Evolutionary conservation across 805 yeast species (phyloP).

Genomic region (Hanseniaspora valbyensis): DNA sequence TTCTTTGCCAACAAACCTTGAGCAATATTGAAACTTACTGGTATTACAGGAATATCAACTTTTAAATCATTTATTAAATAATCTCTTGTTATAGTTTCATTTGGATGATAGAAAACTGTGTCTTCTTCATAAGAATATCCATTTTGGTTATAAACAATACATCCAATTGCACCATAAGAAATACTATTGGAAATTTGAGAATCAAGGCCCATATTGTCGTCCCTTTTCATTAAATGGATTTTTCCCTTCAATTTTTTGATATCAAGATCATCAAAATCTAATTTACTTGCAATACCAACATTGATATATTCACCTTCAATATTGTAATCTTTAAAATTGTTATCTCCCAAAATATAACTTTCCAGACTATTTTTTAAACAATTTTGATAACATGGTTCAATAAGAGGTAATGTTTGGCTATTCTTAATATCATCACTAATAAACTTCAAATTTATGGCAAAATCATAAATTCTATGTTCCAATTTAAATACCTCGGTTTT

Average conservation of each 20-base stretch:
- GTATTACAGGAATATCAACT: slow-evolving; percentile 10
- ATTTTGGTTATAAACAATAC: slow-evolving; percentile 32
- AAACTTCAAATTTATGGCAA: slow-evolving; percentile 34
- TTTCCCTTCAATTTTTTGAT: slow-evolving; percentile 41
- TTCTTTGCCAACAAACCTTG: not conserved
- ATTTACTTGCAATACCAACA: slow-evolving; percentile 48
- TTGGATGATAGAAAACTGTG: slow-evolving; percentile 39
- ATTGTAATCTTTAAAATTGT: slow-evolving; percentile 45
- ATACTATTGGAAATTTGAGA: slow-evolving; percentile 50
- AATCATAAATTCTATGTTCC: slow-evolving; percentile 40
- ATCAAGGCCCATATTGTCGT: not conserved
- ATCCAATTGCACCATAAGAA: slow-evolving; percentile 50
- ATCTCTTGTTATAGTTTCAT: slow-evolving; percentile 48
- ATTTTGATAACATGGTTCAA: slow-evolving; percentile 38
- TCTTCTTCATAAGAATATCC: slow-evolving; percentile 37
- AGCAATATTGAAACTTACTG: slow-evolving; percentile 7
- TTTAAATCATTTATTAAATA: slow-evolving; percentile 28
- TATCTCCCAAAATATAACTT: slow-evolving; percentile 32
- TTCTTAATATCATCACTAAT: not conserved
- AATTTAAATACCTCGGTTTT: slow-evolving; percentile 45
- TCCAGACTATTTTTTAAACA: slow-evolving; percentile 40
- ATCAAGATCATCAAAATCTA: slow-evolving; percentile 37
- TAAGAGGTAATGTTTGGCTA: not conserved
- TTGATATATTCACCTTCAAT: slow-evolving; percentile 45
- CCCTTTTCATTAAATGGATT: slow-evolving; percentile 43